Conservation (phyloP, 345 rosid genomes). For the Ceriops zippeliana region DNA sequence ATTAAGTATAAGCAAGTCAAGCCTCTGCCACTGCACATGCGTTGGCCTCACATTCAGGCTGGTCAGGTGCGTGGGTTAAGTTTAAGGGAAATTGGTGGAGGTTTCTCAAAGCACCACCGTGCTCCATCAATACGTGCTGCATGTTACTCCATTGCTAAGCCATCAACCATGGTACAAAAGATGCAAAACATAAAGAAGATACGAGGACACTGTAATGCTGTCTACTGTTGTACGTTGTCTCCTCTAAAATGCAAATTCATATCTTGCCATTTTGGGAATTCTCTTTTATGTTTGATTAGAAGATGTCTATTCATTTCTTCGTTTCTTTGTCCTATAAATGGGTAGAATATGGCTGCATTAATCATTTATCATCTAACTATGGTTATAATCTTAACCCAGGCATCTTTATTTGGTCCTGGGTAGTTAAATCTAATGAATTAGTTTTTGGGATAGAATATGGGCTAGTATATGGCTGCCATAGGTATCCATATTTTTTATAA, state of each 20-base stretch:
- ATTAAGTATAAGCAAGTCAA: slow-evolving; percentile 27
- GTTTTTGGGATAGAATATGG: no score
- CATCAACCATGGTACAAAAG: slow-evolving; percentile 91
- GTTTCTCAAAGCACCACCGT: slow-evolving; percentile 89
- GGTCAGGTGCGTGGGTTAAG: slow-evolving; percentile 86
- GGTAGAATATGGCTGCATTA: neutral
- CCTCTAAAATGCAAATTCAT: neutral
- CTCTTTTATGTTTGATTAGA: neutral
- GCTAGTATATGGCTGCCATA: no score
- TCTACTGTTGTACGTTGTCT: slow-evolving; percentile 76
- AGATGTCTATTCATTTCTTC: neutral
- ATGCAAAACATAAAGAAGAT: slow-evolving; percentile 91
- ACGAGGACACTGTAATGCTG: slow-evolving; percentile 95
- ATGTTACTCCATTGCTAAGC: slow-evolving; percentile 89
- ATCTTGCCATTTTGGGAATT: neutral
- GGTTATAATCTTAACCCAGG: neutral
- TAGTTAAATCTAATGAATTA: no score
- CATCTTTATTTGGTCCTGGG: no score
- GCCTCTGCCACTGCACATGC: slow-evolving; percentile 58
- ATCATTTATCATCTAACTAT: neutral
- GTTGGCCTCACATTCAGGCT: slow-evolving; percentile 93
- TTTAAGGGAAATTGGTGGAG: slow-evolving; percentile 97
- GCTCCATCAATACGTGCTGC: slow-evolving; percentile 89
- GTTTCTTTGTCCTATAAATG: neutral
- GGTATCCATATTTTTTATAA: no score